Percentiles rank a stretch among this genome's conserved stretches.
These are phyloP conservation scores for Aspergillus egyptiacus DNA, from an alignment of 495 filamentous ascomycete genomes.

Conservation along the genomic window DNA sequence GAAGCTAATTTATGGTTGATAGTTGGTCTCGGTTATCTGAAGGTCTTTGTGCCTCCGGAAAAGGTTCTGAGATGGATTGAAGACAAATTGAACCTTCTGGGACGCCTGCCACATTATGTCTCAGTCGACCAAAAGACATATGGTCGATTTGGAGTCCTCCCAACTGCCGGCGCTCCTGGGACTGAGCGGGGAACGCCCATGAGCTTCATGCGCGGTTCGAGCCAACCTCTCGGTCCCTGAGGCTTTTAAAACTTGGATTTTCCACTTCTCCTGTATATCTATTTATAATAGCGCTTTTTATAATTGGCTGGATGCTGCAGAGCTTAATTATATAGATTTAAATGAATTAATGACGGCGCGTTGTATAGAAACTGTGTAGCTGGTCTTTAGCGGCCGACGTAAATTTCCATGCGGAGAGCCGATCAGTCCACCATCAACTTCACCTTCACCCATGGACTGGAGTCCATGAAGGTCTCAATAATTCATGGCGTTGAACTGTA, in stretches of 20 bases:
- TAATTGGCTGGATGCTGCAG: constrained; percentile 13
- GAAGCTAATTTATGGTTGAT: constrained; percentile 18
- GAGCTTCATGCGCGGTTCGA: constrained; percentile 48
- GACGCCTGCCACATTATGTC: constrained; percentile 78
- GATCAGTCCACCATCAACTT: constrained; percentile 1
- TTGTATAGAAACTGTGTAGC: constrained; percentile 13
- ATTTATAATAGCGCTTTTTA: constrained; percentile 13
- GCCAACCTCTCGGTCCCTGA: constrained; percentile 62
- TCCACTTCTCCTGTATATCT: constrained; percentile 36
- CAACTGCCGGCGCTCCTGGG: constrained; percentile 41
- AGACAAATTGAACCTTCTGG: constrained; percentile 74
- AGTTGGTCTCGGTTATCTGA: constrained; percentile 82
- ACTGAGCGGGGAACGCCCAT: constrained; percentile 47
- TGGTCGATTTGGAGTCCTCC: constrained; percentile 85
- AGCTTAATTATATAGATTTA: constrained; percentile 15
- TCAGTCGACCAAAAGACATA: constrained; percentile 95
- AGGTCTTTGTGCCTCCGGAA: constrained; percentile 78
- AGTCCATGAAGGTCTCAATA: constrained; percentile 21
- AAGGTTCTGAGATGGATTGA: constrained; percentile 77
- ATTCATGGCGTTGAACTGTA: constrained; percentile 41
- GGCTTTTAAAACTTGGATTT: constrained; percentile 7
- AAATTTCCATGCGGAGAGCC: constrained; percentile 18
- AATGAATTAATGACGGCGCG: constrained; percentile 2
- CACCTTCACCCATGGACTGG: constrained; percentile 13
- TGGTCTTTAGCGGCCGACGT: constrained; percentile 26